Conservation (phyloP, 805 yeast genomes). For the Aciculoconidium aculeatum region DNA sequence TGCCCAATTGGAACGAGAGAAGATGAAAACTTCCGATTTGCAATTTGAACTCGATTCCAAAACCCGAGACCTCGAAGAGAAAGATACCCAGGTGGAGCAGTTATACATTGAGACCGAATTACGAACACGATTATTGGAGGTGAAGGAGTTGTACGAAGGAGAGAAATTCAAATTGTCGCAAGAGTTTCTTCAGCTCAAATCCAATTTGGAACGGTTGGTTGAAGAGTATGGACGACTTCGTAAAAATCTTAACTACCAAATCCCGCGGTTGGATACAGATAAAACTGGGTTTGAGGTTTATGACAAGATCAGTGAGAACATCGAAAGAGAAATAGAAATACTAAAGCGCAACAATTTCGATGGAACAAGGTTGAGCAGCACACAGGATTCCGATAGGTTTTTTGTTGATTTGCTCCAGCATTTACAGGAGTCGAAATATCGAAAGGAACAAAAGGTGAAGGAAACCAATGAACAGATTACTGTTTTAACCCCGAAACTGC, state of each 20-base stretch:
- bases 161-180: constrained; percentile 5
- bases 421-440: constrained; percentile 9
- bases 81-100: constrained; percentile 5
- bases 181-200: constrained; percentile 8
- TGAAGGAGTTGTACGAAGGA: constrained; percentile 9
- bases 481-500: constrained; percentile 5
- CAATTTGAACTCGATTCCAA: constrained; percentile 8
- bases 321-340: constrained; percentile 4
- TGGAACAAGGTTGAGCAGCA: constrained; percentile 5
- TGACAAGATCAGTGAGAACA: constrained; percentile 2
- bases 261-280: constrained; percentile 5
- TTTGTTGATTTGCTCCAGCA: constrained; percentile 8
- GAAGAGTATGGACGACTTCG: constrained; percentile 9
- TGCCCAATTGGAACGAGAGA: constrained; percentile 6
- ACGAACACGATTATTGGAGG: constrained; percentile 4
- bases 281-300: constrained; percentile 7
- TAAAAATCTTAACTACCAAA: constrained; percentile 5
- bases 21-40: constrained; percentile 3
- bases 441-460: constrained; percentile 9
- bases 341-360: constrained; percentile 7
- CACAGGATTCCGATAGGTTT: constrained; percentile 5
- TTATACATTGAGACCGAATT: constrained; percentile 3
- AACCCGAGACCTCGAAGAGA: constrained; percentile 7
- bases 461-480: constrained; percentile 8
- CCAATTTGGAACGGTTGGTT: constrained; percentile 5